phyloP scores from a whole-genome alignment of 140 eudicot genomes.

The Stevia rebaudiana region DNA sequence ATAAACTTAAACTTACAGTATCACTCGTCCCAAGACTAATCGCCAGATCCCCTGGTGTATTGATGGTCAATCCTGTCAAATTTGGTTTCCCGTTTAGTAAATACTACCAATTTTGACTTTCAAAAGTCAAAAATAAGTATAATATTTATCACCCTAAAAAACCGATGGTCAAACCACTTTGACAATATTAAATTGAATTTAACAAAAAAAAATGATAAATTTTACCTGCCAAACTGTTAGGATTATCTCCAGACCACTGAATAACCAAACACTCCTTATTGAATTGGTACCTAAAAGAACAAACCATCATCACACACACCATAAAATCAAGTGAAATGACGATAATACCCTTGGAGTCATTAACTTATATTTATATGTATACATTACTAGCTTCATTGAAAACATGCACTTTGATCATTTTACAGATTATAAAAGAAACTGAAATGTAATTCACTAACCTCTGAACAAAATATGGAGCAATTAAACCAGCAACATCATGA shows the following conservation, averaged over 20 bases:
- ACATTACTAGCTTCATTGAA: neutral
- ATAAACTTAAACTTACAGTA: conserved; percentile 47
- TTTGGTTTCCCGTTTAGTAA: conserved; percentile 2
- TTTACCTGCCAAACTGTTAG: conserved; percentile 93
- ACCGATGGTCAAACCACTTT: no score
- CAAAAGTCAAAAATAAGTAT: neutral
- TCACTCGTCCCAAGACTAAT: conserved; percentile 99
- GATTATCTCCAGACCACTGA: conserved; percentile 98
- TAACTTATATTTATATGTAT: neutral
- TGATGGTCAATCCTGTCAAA: conserved; percentile 74
- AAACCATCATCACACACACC: conserved; percentile 7
- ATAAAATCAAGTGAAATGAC: conserved; percentile 18
- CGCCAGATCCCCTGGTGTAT: conserved; percentile 95
- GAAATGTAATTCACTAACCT: conserved; percentile 41
- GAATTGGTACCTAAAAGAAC: conserved; percentile 59
- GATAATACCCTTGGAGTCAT: neutral
- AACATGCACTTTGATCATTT: neutral
- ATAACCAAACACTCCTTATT: conserved; percentile 66
- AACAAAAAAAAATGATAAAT: conserved; percentile 6
- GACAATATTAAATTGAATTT: neutral
- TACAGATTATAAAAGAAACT: neutral
- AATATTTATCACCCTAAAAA: neutral
- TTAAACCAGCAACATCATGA: conserved; percentile 80
- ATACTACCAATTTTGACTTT: conserved; percentile 14
- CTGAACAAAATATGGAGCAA: conserved; percentile 76